Conservation (phyloP, 2,329 filamentous ascomycete genomes). For the Rhexocercosporidium sp. region DNA sequence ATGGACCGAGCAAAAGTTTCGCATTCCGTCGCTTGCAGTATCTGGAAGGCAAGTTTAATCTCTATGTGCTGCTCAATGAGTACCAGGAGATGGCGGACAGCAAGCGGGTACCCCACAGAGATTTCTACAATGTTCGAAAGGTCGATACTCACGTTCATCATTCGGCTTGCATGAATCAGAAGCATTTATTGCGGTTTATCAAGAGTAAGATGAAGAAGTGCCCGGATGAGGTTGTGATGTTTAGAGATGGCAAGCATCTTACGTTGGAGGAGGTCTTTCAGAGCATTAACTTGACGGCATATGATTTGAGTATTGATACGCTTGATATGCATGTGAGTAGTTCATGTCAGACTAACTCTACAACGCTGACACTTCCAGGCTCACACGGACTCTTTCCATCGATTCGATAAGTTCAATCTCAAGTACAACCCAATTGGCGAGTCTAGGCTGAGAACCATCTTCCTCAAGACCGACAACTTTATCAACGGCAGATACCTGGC, state of each 20-base stretch:
- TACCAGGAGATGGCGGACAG: slow-evolving; percentile 98
- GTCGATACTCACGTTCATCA: slow-evolving; percentile 99
- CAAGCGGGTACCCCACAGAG: slow-evolving; percentile 95
- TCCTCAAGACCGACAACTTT: slow-evolving; percentile 97
- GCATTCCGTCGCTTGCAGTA: slow-evolving; percentile 94
- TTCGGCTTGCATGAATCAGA: slow-evolving; percentile 99
- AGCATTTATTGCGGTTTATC: slow-evolving; percentile 96
- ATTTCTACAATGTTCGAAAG: slow-evolving; percentile 99
- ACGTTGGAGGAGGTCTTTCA: slow-evolving; percentile 94
- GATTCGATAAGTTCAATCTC: slow-evolving; percentile 99
- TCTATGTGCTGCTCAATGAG: slow-evolving; percentile 92
- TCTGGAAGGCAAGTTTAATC: slow-evolving; percentile 94
- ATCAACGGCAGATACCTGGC: slow-evolving; percentile 95
- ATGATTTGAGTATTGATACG: slow-evolving; percentile 97
- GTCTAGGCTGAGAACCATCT: slow-evolving; percentile 94
- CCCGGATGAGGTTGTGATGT: slow-evolving; percentile 91
- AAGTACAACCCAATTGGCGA: slow-evolving; percentile 99
- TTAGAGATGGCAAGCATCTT: slow-evolving; percentile 88
- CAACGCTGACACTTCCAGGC: slow-evolving; percentile 57
- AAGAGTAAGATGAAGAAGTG: slow-evolving; percentile 99
- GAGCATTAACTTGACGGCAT: slow-evolving; percentile 95
- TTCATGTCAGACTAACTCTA: background rate
- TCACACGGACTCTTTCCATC: slow-evolving; percentile 96
- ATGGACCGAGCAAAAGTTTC: slow-evolving; percentile 96
- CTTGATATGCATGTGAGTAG: slow-evolving; percentile 92